Percentiles rank a stretch among this genome's conserved stretches.
Conservation (phyloP, 106 monocot genomes). For the Dendrobium catenatum region DNA sequence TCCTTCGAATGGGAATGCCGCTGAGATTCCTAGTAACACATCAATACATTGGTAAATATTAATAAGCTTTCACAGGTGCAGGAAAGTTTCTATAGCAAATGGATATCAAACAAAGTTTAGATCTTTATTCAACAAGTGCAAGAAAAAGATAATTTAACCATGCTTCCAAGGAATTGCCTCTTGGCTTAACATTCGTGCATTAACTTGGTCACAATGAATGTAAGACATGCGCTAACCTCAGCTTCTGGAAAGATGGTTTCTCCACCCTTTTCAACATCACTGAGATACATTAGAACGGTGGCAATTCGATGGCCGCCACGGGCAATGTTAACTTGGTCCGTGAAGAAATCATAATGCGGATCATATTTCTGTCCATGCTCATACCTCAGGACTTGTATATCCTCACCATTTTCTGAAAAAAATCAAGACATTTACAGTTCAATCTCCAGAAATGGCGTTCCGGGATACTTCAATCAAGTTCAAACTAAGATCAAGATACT, state of each 20-base stretch:
- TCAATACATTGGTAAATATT: neutral
- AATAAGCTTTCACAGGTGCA: neutral
- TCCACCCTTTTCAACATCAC: slow-evolving; percentile 84
- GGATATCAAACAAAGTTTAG: too few relatives aligned
- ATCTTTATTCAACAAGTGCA: neutral
- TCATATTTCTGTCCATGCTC: slow-evolving; percentile 90
- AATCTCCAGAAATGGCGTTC: neutral
- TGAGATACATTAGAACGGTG: slow-evolving; percentile 90
- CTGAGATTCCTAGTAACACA: neutral
- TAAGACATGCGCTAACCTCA: slow-evolving; percentile 41
- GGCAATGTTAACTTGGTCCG: slow-evolving; percentile 71
- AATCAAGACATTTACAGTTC: slow-evolving; percentile 2
- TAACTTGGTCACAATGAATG: neutral
- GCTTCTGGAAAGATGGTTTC: slow-evolving; percentile 88
- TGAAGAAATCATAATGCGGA: slow-evolving; percentile 88
- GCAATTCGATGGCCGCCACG: slow-evolving; percentile 95
- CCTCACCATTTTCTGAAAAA: slow-evolving; percentile 87
- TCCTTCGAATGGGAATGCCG: slow-evolving; percentile 24
- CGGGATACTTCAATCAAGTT: neutral
- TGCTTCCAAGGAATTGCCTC: too few relatives aligned
- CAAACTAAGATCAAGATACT: neutral
- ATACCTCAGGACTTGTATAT: slow-evolving; percentile 86
- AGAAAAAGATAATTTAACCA: neutral
- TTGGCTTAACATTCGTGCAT: neutral
- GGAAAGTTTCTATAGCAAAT: neutral